Base-by-base conservation (phyloP, 208 protist genomes). In the Trypanosoma congolense region DNA sequence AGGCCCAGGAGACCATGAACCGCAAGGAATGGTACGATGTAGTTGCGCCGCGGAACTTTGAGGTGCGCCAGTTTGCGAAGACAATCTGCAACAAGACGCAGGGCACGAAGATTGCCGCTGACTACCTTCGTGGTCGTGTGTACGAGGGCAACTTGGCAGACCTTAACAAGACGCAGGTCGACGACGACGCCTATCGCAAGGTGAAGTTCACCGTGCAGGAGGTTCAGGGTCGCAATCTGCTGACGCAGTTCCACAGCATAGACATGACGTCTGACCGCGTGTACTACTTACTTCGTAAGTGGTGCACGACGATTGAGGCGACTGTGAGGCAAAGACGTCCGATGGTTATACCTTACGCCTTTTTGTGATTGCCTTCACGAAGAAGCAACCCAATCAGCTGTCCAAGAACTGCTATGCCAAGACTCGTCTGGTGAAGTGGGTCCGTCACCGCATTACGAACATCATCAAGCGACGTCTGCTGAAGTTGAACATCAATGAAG, bases 11-110 rank as follows among this genome's bases (percentile, higher is more conserved):
- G 64, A 85, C 97, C 61, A 99, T 99, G 93, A 70, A 93, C 61
- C 89, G 91, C 72, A 99, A 99, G 90, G 98, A 99, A 68, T 99
- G 98, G 98, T 99, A 99, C 76, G 88, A 98, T 59, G 84, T 99
- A 43, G 96, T 97, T 65, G 98, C 97, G 9, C 98, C 98, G 41
- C 63, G 78, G 36, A 87, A 92, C 59, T 99, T 99, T 91, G 75
- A 73, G 52, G 82, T 83, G n/a, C 91, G 96, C 58, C 72, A 93
- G 56, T 86, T 98, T 60, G 84, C 95, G 61, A 98, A 98, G 87
- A 99, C 98, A 47, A 89, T 97, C 65, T 97, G 98, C 59, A 99
- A 97, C 86, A 92, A 95, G 61, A 98, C 98, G 33, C 69, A 87
- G 62, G 98, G 98, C 65, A 97, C 79, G 48, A 94, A 82, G 69